Evolutionary conservation across 2,329 filamentous ascomycete genomes (phyloP).

Genomic region (Trichoderma semiorbis): DNA sequence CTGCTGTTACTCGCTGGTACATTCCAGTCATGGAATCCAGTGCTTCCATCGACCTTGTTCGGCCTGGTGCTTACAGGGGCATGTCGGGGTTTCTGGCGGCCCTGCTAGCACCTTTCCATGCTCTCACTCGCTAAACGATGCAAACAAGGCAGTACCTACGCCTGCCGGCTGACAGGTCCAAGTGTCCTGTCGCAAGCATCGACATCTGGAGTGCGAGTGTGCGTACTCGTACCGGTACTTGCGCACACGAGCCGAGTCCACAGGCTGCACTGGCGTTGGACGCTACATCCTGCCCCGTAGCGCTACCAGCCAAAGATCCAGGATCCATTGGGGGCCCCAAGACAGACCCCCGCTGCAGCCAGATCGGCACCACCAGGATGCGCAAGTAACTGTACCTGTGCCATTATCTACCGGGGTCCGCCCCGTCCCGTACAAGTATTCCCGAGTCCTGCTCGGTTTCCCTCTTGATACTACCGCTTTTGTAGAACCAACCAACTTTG

Average conservation of each 20-base stretch:
- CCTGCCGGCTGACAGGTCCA: neutral
- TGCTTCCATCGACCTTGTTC: neutral
- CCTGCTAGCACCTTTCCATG: neutral
- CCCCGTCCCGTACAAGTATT: neutral
- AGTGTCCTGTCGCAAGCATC: neutral
- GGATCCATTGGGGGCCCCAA: neutral
- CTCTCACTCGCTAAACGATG: neutral
- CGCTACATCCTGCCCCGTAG: neutral
- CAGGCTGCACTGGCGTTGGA: neutral
- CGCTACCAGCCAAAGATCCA: neutral
- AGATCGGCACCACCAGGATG: conserved; percentile 12
- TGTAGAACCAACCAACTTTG: neutral
- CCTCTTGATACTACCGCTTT: neutral
- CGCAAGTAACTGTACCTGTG: neutral
- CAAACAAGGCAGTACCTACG: neutral
- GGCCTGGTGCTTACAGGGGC: conserved; percentile 1
- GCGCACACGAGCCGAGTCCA: neutral
- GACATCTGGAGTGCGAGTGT: neutral
- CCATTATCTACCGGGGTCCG: conserved; percentile 13
- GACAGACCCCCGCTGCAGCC: conserved; percentile 10
- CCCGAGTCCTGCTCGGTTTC: conserved; percentile 3
- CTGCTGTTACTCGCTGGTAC: too few species aligned
- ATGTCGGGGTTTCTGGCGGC: neutral
- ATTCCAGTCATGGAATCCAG: neutral
- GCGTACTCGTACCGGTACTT: neutral